These are phyloP conservation scores for Nitzschia palea DNA, from an alignment of 108 stramenopile genomes.

Conservation along the genomic window DNA sequence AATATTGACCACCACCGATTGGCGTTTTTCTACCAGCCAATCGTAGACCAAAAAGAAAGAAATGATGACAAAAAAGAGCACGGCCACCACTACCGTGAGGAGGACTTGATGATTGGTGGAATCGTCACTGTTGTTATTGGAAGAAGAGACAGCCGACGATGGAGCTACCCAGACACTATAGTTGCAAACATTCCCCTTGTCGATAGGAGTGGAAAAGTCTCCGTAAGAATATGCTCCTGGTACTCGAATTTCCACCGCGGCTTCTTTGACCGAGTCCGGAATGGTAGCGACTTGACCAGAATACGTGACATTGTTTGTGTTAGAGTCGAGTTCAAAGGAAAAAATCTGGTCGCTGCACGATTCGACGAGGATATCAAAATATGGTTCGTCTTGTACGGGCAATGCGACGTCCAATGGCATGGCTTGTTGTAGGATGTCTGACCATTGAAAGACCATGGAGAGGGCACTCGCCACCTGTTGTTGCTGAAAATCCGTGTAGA, in stretches of 20 bases:
- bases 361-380: slow-evolving; percentile 9
- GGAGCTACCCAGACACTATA: not conserved
- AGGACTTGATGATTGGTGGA: slow-evolving; percentile 5
- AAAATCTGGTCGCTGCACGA: slow-evolving; percentile 6
- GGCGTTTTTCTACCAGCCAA: slow-evolving; percentile 30
- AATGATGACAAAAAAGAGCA: slow-evolving; percentile 9
- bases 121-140: not conserved
- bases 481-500: slow-evolving; percentile 20
- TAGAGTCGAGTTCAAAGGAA: not conserved
- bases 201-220: slow-evolving; percentile 5
- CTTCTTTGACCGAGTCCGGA: not conserved
- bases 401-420: not conserved
- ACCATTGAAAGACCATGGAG: not conserved
- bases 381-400: not conserved
- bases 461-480: not conserved
- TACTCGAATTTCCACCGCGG: not conserved
- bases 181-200: slow-evolving; percentile 3
- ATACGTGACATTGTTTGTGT: not conserved
- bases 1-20: slow-evolving; percentile 27
- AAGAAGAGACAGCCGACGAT: not conserved
- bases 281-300: not conserved
- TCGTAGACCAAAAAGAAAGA: slow-evolving; percentile 26
- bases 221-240: slow-evolving; percentile 3
- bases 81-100: slow-evolving; percentile 13
- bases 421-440: slow-evolving; percentile 1